phyloP scores from a whole-genome alignment of 768 basidiomycete genomes.

The Coprinellus micaceus region DNA sequence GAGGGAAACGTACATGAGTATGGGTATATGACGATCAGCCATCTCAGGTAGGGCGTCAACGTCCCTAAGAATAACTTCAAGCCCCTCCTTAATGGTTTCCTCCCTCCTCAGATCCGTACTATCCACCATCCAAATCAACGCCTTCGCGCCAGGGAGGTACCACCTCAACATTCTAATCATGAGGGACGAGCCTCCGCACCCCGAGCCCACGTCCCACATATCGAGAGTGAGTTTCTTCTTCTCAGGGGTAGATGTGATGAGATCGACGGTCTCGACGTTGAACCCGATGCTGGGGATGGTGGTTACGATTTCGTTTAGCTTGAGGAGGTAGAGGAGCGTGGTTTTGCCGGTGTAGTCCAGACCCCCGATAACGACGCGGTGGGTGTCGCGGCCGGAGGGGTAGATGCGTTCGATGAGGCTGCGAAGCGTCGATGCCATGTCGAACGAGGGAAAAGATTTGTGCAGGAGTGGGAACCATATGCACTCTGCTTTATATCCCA shows the following conservation, averaged over 20 bases:
- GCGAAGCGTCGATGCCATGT: constrained; percentile 21
- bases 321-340: constrained; percentile 43
- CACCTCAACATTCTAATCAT: constrained; percentile 29
- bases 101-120: constrained; percentile 43
- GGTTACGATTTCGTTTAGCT: constrained; percentile 33
- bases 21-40: constrained; percentile 19
- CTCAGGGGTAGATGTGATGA: constrained; percentile 20
- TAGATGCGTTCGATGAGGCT: constrained; percentile 29
- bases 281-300: constrained; percentile 44
- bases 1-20: constrained; percentile 29
- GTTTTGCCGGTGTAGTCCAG: constrained; percentile 43
- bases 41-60: constrained; percentile 8
- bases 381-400: constrained; percentile 11
- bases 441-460: too few species aligned
- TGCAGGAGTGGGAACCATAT: too few species aligned
- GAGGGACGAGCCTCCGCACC: constrained; percentile 43
- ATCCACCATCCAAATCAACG: constrained; percentile 66
- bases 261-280: constrained; percentile 55
- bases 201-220: constrained; percentile 65
- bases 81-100: constrained; percentile 44
- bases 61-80: constrained; percentile 36
- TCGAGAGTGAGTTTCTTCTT: constrained; percentile 47
- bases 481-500: too few species aligned
- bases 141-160: constrained; percentile 37
- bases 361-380: constrained; percentile 31